These are phyloP conservation scores for Huntiella omanensis DNA, from an alignment of 2,329 filamentous ascomycete species.

Conservation along the genomic window DNA sequence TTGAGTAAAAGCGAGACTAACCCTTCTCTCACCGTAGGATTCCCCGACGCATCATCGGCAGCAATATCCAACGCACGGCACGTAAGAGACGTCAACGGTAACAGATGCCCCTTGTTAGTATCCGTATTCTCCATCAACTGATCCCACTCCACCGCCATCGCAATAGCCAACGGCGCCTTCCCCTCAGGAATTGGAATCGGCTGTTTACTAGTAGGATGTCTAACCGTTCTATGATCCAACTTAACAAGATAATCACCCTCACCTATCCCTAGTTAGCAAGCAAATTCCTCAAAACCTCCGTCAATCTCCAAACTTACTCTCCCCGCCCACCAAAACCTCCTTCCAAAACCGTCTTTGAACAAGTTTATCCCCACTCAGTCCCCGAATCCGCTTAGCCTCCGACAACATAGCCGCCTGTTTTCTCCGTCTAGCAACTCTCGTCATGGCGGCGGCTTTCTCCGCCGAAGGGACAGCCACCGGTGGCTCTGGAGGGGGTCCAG, in stretches of 20 bases:
- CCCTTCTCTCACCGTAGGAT: constrained; percentile 38
- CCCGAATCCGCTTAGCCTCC: constrained; percentile 28
- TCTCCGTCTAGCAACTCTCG: constrained; percentile 30
- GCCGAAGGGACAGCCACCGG: constrained; percentile 24
- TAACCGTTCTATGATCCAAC: constrained; percentile 52
- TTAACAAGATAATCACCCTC: background rate
- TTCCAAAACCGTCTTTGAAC: constrained; percentile 73
- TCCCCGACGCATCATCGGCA: constrained; percentile 35
- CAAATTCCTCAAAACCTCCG: too few relatives aligned
- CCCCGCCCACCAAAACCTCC: constrained; percentile 52
- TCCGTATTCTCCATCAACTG: constrained; percentile 63
- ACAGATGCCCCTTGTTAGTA: constrained; percentile 68
- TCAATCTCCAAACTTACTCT: constrained; percentile 28
- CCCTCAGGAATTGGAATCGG: constrained; percentile 51
- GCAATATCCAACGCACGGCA: constrained; percentile 70
- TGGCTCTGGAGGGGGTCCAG: constrained; percentile 39
- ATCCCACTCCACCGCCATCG: constrained; percentile 89
- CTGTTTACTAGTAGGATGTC: constrained; percentile 53
- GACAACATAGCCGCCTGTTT: constrained; percentile 37
- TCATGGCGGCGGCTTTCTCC: constrained; percentile 17
- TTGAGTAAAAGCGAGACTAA: constrained; percentile 55
- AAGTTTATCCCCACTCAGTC: constrained; percentile 18
- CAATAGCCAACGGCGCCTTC: constrained; percentile 67
- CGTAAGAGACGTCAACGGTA: constrained; percentile 71
- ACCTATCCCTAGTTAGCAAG: too few relatives aligned